Evolutionary conservation across 2,329 filamentous ascomycete genomes (phyloP).

Genomic region (Ampelomyces quisqualis): DNA sequence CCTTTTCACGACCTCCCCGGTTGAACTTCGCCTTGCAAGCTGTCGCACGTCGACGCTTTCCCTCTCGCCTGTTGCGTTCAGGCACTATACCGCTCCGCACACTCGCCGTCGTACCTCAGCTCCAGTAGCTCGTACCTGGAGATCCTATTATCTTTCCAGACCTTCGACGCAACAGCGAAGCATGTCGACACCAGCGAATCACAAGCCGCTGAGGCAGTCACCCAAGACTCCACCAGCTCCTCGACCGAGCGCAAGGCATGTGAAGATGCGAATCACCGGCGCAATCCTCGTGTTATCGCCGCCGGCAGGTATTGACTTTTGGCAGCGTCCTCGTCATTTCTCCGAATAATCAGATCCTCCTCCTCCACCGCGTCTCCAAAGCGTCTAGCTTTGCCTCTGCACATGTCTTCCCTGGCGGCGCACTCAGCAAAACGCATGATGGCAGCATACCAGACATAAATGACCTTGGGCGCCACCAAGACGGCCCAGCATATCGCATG

Average conservation of each 20-base stretch:
- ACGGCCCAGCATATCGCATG: conserved; percentile 72
- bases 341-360: conserved; percentile 79
- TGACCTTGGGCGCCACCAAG: conserved; percentile 62
- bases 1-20: conserved; percentile 8
- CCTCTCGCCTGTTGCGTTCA: too few relatives aligned
- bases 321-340: conserved; percentile 80
- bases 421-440: conserved; percentile 75
- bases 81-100: neutral
- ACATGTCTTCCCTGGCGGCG: conserved; percentile 93
- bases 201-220: conserved; percentile 31
- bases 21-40: conserved; percentile 7
- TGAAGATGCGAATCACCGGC: conserved; percentile 2
- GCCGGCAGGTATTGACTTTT: neutral
- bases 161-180: conserved; percentile 13
- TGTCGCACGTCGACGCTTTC: too few relatives aligned
- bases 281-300: conserved; percentile 86
- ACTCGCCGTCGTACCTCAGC: neutral
- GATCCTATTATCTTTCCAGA: neutral
- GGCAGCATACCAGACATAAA: conserved; percentile 57
- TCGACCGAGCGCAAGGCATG: conserved; percentile 65
- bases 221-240: conserved; percentile 50
- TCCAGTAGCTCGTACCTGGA: neutral
- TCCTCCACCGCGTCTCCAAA: conserved; percentile 81
- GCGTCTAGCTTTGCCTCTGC: conserved; percentile 85
- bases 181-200: conserved; percentile 39